These are phyloP conservation scores for Xylariaceae sp. DNA, from an alignment of 2,329 filamentous ascomycete species.

Conservation along the genomic window DNA sequence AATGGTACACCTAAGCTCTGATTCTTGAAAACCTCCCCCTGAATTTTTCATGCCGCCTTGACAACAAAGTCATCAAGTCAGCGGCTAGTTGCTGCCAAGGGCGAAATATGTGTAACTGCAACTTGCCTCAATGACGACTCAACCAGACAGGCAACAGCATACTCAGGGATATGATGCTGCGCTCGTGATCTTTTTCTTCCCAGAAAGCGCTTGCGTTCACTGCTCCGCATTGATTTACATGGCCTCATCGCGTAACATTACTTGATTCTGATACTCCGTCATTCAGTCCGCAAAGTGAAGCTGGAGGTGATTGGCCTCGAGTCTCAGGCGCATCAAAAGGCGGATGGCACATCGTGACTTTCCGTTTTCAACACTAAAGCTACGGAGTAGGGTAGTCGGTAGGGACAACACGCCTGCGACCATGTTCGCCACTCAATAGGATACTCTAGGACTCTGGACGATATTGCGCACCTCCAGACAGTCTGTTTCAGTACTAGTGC, in stretches of 20 bases:
- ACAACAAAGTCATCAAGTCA: background rate
- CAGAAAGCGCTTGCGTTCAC: background rate
- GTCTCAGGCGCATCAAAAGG: background rate
- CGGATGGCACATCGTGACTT: background rate
- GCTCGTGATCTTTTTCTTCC: background rate
- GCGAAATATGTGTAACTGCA: constrained; percentile 2
- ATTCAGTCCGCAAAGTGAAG: background rate
- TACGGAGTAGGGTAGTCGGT: background rate
- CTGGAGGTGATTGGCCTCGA: background rate
- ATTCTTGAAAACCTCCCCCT: constrained; percentile 1
- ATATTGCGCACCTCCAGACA: background rate
- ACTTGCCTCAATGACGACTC: background rate
- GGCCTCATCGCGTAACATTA: background rate
- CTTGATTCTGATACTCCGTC: background rate
- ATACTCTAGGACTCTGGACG: background rate
- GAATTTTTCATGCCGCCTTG: background rate
- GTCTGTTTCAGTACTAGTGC: constrained; percentile 9
- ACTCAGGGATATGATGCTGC: background rate
- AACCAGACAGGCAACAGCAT: background rate
- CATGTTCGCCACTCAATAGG: background rate
- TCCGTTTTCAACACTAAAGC: constrained; percentile 4
- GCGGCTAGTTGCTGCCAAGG: background rate
- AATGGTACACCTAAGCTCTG: constrained; percentile 15
- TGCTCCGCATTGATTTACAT: background rate
- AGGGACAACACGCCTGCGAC: background rate